A percentile compares a stretch with the other conserved stretches of the same genome.
These are phyloP conservation scores for Lactarius vividus DNA, from an alignment of 768 basidiomycete species.

Conservation along the genomic window DNA sequence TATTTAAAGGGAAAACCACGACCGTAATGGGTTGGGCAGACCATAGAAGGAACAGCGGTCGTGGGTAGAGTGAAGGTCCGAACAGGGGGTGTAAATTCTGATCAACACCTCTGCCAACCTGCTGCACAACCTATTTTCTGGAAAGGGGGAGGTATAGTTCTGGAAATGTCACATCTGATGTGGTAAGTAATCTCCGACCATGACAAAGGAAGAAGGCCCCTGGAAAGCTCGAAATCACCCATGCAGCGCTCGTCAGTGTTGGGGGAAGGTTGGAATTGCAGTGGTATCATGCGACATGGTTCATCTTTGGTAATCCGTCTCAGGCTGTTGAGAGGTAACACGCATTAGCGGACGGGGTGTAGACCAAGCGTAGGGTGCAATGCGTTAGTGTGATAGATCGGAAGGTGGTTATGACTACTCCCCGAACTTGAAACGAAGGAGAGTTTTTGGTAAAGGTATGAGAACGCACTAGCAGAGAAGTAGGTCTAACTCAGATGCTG, in stretches of 20 bases:
- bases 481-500: too few relatives aligned
- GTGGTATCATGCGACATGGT: too few relatives aligned
- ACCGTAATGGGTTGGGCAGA: background rate
- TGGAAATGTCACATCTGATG: background rate
- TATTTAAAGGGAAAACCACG: background rate
- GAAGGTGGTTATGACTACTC: too few relatives aligned
- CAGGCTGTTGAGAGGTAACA: background rate
- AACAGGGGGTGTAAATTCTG: background rate
- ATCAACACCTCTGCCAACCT: background rate
- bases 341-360: background rate
- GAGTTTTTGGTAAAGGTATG: too few relatives aligned
- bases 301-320: background rate
- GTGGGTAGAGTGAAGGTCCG: background rate
- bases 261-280: too few relatives aligned
- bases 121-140: background rate
- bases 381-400: too few relatives aligned
- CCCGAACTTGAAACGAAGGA: too few relatives aligned
- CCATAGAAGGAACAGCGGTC: background rate
- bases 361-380: too few relatives aligned
- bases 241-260: too few relatives aligned
- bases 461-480: too few relatives aligned
- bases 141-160: background rate
- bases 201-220: too few relatives aligned
- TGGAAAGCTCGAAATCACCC: too few relatives aligned
- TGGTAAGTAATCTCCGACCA: background rate